These are phyloP conservation scores for Aspergillus luchuensis DNA, from an alignment of 2,329 filamentous ascomycete genomes.

Conservation along the genomic window DNA sequence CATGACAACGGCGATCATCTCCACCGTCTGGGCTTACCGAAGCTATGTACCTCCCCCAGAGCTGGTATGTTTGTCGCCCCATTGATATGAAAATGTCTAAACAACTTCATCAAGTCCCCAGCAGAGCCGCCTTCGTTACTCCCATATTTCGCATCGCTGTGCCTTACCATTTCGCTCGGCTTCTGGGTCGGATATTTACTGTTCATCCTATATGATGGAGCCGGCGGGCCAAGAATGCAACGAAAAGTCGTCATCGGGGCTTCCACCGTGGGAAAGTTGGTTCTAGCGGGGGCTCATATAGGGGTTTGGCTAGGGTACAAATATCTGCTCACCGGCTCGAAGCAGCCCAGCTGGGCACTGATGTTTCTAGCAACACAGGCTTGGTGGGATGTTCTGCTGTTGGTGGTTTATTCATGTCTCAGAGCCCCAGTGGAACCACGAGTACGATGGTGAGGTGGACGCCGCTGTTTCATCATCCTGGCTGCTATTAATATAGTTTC, in stretches of 20 bases:
- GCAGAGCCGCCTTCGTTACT: neutral
- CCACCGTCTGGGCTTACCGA: neutral
- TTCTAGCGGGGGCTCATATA: neutral
- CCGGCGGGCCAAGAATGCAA: neutral
- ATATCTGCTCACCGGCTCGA: neutral
- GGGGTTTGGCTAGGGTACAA: neutral
- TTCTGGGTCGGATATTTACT: neutral
- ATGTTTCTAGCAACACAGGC: slow-evolving; percentile 4
- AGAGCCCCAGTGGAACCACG: neutral
- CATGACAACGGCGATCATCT: neutral
- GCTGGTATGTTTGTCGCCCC: neutral
- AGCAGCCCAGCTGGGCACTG: slow-evolving; percentile 2
- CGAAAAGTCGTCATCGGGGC: neutral
- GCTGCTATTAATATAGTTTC: too few relatives aligned
- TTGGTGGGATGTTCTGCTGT: slow-evolving; percentile 8
- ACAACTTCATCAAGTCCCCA: neutral
- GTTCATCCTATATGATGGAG: neutral
- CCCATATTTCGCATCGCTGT: neutral
- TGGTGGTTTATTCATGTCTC: neutral
- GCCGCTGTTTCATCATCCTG: neutral
- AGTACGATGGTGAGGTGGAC: neutral
- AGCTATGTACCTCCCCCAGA: neutral
- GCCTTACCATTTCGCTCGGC: neutral
- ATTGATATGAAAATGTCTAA: neutral
- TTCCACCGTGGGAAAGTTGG: neutral